Evolutionary conservation across 2,329 filamentous ascomycete species (phyloP), one percentile per base, ranked within the genome.

Genomic region (Balansia obtecta): DNA sequence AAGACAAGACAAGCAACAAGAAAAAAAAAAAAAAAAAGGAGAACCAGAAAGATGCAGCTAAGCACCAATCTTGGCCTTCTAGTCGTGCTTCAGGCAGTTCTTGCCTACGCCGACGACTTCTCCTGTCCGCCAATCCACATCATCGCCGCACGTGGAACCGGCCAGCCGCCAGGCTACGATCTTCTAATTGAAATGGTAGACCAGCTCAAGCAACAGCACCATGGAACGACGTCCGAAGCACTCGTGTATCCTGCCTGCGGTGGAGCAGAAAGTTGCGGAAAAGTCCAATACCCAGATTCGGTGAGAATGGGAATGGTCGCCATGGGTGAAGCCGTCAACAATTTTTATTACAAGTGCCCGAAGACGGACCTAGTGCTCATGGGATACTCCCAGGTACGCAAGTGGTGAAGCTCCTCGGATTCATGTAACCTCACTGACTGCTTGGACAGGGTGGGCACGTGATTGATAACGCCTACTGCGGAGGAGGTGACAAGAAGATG

Each of bases 241-340:
- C 79, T 81, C 54, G 60, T 53, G 39, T 80, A 81, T 57, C 77
- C 83, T 38, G 82, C 82, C 2, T 83, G 79, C 41, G 82, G 82
- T 51, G 81, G 81, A 5, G 73, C 79, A 56, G 58, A 69, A 1
- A 70, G 67, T 0, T 84, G 81, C 56, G 79, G 79, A 13, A 70
- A 75, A n/a, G 65, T 75, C 27, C 73, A 71, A 58, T 86, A 85
- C 56, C 77, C 72, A 1, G 73, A 72, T 56, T 84, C 80, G 76
- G 50, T 3, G 3, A 33, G 10, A 8, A 6, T 1, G 18, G 50
- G 50, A 15, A 48, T 40, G 1, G 34, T 4, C 11, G 41, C 39
- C 5, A 13, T 48, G 13, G 45, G 22, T 4, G 13, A 22, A 20
- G 40, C 45, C 8, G 79, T 85, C 2, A 85, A 78, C 45, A 63